Base-by-base conservation (phyloP, 2,329 filamentous ascomycete genomes). In the Aspergillus cejpii region DNA sequence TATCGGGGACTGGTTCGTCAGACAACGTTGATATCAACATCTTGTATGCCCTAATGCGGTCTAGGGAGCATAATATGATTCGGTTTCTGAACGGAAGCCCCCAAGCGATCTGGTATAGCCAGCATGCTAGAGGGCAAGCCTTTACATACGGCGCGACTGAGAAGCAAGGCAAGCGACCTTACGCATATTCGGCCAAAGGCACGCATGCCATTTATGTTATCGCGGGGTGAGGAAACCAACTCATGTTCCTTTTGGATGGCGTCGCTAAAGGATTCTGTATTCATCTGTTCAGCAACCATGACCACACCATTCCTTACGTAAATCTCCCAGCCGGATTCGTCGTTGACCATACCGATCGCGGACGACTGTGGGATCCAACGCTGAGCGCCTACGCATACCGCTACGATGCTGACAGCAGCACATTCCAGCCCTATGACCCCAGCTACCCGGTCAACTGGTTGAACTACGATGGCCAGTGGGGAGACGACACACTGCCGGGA, bases 151-250 rank as follows among this genome's bases (percentile, higher is more conserved):
- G 64, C 3, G 68, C 73, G 1, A 67, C 77, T 1, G 72, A 81
- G 49, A 80, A 83, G 55, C 60, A 67, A 36, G 74, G 72, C 2
- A 56, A 67, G 2, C 67, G 80, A 46, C 80, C 81, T 1, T 64
- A 83, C 23, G 67, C 69, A 19, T 85, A 80, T 60, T 75, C 74
- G 1, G 74, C 76, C 0, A 77, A 77, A 39, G 82, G 81, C 6
- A 76, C 74, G 0, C 82, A 85, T 61, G 82, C 81, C 6, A 79
- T 79, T 55, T 85, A 84, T 59, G 78, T 80, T 14, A 77, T 74
- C 5, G 39, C 63, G 10, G 81, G 69, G 68, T 70, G 50, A 48
- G 47, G 45, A 3, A 6, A 5, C 19, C 27, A 14, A n/a, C 14
- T 26, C n/a, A 8, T 12, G 12, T 28, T 40, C 21, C 14, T n/a